phyloP scores from a whole-genome alignment of 345 rosid genomes.

The Camelina sativa region DNA sequence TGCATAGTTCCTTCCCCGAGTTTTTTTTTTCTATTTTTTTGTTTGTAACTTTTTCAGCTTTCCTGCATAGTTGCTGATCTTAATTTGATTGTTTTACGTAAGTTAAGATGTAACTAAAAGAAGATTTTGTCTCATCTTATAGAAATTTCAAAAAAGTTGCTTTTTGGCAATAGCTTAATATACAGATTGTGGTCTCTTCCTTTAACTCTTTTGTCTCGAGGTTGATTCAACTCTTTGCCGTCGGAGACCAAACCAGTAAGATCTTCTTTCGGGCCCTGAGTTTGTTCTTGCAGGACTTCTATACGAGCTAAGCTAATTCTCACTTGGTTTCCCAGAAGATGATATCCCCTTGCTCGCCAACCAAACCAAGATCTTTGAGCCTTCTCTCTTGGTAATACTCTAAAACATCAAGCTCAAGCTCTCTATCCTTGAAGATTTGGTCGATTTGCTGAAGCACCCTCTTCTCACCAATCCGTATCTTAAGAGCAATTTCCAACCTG shows the following conservation, averaged over 20 bases:
- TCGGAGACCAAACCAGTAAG: conserved; percentile 27
- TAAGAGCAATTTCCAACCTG: conserved; percentile 65
- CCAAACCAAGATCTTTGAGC: conserved; percentile 87
- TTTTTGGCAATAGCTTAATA: conserved; percentile 42
- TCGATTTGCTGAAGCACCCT: conserved; percentile 81
- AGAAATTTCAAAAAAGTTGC: conserved; percentile 29
- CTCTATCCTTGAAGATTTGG: conserved; percentile 65
- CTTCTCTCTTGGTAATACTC: conserved; percentile 95
- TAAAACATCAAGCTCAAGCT: conserved; percentile 63
- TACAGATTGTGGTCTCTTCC: conserved; percentile 30
- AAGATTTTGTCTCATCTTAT: conserved; percentile 39
- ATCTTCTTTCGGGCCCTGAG: conserved; percentile 19
- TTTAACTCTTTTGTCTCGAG: neutral
- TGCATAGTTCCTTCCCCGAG: conserved; percentile 32
- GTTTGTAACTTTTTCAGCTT: conserved; percentile 42
- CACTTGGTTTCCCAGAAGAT: conserved; percentile 81
- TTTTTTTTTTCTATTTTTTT: conserved; percentile 34
- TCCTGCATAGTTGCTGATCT: conserved; percentile 44
- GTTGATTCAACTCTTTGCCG: conserved; percentile 23
- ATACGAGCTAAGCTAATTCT: conserved; percentile 18
- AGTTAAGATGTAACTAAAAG: conserved; percentile 48
- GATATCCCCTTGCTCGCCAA: conserved; percentile 96
- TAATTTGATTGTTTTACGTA: conserved; percentile 41
- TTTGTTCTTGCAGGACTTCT: conserved; percentile 33
- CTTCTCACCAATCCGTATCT: conserved; percentile 81